A percentile compares a stretch with the other conserved stretches of the same genome.
Evolutionary conservation across 345 rosid genomes (phyloP).

Genomic region (Abelmoschus esculentus): DNA sequence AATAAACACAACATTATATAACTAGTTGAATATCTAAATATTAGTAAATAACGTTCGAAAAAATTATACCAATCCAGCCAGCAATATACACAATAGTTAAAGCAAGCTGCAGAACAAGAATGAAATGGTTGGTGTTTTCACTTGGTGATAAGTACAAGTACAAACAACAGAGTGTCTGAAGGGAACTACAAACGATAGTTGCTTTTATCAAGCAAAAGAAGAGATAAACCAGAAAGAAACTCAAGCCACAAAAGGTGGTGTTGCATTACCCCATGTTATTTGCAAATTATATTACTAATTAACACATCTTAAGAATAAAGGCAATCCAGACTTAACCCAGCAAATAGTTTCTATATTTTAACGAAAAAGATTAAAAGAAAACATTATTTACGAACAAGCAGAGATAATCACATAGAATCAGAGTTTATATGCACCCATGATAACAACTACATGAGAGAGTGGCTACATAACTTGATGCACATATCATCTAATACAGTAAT

Average conservation of each 20-base stretch:
- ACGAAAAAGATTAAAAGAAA: background rate
- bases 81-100: slow-evolving; percentile 71
- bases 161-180: background rate
- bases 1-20: too few species aligned
- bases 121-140: slow-evolving; percentile 11
- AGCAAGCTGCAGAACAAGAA: slow-evolving; percentile 61
- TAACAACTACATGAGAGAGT: background rate
- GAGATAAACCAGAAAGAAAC: background rate
- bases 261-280: background rate
- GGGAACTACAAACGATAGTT: background rate
- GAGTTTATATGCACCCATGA: background rate
- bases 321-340: background rate
- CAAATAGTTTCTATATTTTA: background rate
- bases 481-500: too few species aligned
- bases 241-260: too few species aligned
- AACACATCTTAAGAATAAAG: background rate
- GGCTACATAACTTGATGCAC: too few species aligned
- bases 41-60: too few species aligned
- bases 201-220: background rate
- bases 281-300: slow-evolving; percentile 1
- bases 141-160: background rate
- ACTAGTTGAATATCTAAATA: too few species aligned
- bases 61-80: slow-evolving; percentile 99
- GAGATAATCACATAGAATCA: background rate
- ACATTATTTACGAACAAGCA: background rate